Evolutionary conservation across 129 eudicot genomes (phyloP).

Genomic region (Escallonia rubra): DNA sequence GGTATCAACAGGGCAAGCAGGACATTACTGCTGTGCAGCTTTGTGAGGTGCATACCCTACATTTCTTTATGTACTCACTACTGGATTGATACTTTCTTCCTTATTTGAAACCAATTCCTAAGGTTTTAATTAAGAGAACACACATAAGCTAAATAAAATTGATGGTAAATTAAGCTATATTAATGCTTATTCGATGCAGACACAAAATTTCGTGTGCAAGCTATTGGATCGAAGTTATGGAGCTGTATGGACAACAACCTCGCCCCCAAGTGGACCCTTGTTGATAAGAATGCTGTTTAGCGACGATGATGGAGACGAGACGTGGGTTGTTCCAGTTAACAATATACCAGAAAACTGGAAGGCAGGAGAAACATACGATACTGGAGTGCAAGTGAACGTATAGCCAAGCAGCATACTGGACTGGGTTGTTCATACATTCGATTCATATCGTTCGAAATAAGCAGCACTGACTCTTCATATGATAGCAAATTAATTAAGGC

Average conservation of each 20-base stretch:
- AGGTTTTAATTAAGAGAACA: too few relatives aligned
- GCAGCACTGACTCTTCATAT: neutral
- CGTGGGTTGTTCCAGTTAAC: slow-evolving; percentile 69
- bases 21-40: slow-evolving; percentile 87
- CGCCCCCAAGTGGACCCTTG: slow-evolving; percentile 74
- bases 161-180: neutral
- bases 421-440: slow-evolving; percentile 5
- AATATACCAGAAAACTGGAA: slow-evolving; percentile 70
- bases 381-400: slow-evolving; percentile 67
- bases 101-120: neutral
- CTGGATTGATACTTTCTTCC: neutral
- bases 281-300: slow-evolving; percentile 73
- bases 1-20: slow-evolving; percentile 76
- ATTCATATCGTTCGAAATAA: slow-evolving; percentile 12
- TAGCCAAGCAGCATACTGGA: slow-evolving; percentile 8
- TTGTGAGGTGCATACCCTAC: slow-evolving; percentile 51
- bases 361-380: slow-evolving; percentile 65
- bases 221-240: slow-evolving; percentile 69
- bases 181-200: slow-evolving; percentile 34
- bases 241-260: slow-evolving; percentile 72
- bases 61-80: neutral
- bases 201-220: slow-evolving; percentile 56
- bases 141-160: too few relatives aligned
- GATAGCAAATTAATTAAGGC: too few relatives aligned
- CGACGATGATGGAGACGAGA: slow-evolving; percentile 64